Percentiles rank a stretch among this genome's conserved stretches.
These are phyloP conservation scores for Abrus precatorius DNA, from an alignment of 306 rosid genomes.

Conservation along the genomic window DNA sequence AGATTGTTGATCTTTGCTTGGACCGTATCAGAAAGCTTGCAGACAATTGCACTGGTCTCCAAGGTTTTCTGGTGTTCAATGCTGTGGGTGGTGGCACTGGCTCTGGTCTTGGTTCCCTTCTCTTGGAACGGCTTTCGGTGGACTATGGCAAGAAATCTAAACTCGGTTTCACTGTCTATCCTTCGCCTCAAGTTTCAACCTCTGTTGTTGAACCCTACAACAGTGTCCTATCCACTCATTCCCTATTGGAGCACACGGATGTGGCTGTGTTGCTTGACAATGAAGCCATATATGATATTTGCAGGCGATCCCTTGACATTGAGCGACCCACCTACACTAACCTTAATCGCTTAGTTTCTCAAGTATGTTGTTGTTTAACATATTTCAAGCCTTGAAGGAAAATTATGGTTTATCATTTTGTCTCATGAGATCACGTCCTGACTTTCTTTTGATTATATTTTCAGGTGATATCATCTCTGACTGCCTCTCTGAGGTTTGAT, in stretches of 20 bases:
- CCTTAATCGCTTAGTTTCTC: conserved; percentile 84
- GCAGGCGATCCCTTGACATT: conserved; percentile 87
- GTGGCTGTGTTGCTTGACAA: conserved; percentile 84
- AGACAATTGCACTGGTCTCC: conserved; percentile 89
- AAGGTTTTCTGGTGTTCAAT: conserved; percentile 84
- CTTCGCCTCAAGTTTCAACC: conserved; percentile 85
- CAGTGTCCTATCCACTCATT: conserved; percentile 86
- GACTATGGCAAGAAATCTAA: conserved; percentile 88
- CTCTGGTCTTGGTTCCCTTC: conserved; percentile 86
- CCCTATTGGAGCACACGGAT: conserved; percentile 84
- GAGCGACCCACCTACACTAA: conserved; percentile 86
- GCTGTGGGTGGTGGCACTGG: conserved; percentile 94
- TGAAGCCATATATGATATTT: conserved; percentile 82
- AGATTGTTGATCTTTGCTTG: conserved; percentile 83
- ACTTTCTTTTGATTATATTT: neutral
- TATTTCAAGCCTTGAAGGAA: neutral
- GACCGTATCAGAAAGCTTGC: conserved; percentile 85
- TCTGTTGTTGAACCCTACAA: conserved; percentile 91
- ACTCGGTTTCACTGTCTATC: conserved; percentile 87
- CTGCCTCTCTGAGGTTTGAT: conserved; percentile 81
- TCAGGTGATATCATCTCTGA: conserved; percentile 81
- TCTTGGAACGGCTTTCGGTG: conserved; percentile 78
- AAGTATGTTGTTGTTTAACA: conserved; percentile 48
- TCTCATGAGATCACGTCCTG: neutral
- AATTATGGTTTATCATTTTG: neutral